Percentiles rank a stretch among this genome's conserved stretches.
Conservation (phyloP, 441 rosid genomes). For the Aleurites moluccanus region DNA sequence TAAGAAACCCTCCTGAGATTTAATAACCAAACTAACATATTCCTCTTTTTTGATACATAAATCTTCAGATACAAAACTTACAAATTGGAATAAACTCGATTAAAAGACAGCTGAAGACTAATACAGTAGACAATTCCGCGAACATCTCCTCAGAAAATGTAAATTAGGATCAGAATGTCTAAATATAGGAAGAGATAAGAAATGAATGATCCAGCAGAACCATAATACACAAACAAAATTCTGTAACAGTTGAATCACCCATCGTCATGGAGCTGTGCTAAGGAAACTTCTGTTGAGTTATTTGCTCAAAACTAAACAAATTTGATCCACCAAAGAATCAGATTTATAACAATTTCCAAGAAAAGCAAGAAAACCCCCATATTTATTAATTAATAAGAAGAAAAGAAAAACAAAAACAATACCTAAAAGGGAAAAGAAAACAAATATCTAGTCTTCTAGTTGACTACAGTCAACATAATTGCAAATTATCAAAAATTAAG, state of each 20-base stretch:
- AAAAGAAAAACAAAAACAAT: background rate
- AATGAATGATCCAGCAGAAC: slow-evolving; percentile 10
- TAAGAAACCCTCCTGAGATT: background rate
- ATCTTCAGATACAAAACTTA: background rate
- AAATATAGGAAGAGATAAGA: background rate
- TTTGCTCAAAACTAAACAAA: background rate
- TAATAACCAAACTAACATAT: background rate
- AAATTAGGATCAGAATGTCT: too few species aligned
- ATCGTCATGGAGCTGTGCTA: background rate
- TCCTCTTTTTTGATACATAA: background rate
- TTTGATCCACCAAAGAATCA: background rate
- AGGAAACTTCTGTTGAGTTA: background rate
- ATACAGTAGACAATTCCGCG: background rate
- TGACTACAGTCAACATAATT: slow-evolving; percentile 25
- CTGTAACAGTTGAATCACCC: background rate
- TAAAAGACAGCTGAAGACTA: background rate
- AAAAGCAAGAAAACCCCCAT: background rate
- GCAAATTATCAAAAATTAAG: slow-evolving; percentile 13
- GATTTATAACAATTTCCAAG: background rate
- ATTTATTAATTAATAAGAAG: background rate
- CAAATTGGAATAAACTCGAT: background rate
- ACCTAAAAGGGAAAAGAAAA: background rate
- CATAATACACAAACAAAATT: background rate
- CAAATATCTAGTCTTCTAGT: background rate
- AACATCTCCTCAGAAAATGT: background rate